Evolutionary conservation across 345 rosid genomes (phyloP), one percentile per base, ranked within the genome.

Genomic region (Boechera divaricarpa): DNA sequence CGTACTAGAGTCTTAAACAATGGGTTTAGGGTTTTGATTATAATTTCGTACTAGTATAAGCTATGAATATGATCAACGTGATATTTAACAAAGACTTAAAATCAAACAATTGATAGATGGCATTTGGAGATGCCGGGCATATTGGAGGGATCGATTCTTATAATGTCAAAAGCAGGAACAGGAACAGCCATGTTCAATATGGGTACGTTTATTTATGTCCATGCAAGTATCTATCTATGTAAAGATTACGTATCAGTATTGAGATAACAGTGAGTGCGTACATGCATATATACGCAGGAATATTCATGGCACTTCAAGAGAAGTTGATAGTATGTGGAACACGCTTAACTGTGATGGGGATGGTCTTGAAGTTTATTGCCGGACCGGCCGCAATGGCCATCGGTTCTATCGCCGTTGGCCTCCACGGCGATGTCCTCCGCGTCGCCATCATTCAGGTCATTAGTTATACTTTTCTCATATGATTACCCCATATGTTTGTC

Each of bases 101-200:
- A 26, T 41, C 2, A 42, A 10, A 28, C 35, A 54, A 29, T 9
- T 60, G 24, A 21, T 44, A 94, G 97, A 90, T 90, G 92, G 88
- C 87, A 88, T 83, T 49, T 92, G 28, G 82, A 72, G 80, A 88
- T 92, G 98, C 98, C 98, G 8, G 85, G 85, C 77, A 85, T 94
- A 11, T 35, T 94, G 67, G 95, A 90, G 33, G 97, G 86, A 38
- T 92, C 95, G 2, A 80, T 92, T 39, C 68, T 83, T 72, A 88
- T 92, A 49, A 82, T 94, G 90, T 90, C 98, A n/a, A 92, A 72
- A 79, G 96, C 96, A 68, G 98, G 96, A 39, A 87, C 90, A 13
- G 97, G 99, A 76, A 92, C 99, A 72, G 95, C 96, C 76, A 92
- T 95, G 98, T 95, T 95, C 79, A 90, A 83, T 79, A 85, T 95